Conservation (phyloP, 495 filamentous ascomycete species). For the Penicillium pulvis region DNA sequence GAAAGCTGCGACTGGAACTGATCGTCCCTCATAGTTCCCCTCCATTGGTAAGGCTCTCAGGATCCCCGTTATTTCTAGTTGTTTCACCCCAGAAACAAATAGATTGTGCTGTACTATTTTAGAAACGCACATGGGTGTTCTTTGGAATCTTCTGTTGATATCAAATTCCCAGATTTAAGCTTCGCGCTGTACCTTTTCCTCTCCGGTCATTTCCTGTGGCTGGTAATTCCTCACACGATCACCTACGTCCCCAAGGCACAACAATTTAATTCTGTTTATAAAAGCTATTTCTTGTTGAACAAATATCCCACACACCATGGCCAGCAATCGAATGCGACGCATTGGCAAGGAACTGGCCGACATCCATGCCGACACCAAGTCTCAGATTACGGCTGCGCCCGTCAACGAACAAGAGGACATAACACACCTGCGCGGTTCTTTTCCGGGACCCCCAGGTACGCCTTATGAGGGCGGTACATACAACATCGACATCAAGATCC, state of each 20-base stretch:
- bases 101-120: neutral
- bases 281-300: neutral
- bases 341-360: conserved; percentile 91
- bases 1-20: conserved; percentile 1
- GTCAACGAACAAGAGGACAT: conserved; percentile 68
- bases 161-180: neutral
- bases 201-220: neutral
- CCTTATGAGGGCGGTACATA: conserved; percentile 91
- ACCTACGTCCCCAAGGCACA: neutral
- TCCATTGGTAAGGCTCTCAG: conserved; percentile 21
- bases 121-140: neutral
- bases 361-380: conserved; percentile 74
- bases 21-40: conserved; percentile 24
- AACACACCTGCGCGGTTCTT: conserved; percentile 80
- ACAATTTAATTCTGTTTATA: neutral
- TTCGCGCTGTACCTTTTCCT: neutral
- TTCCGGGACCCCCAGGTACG: conserved; percentile 86
- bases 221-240: neutral
- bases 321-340: conserved; percentile 75
- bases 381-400: conserved; percentile 70
- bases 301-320: conserved; percentile 52
- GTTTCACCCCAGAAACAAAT: conserved; percentile 4
- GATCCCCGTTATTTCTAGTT: neutral
- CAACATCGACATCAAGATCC: conserved; percentile 82
- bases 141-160: neutral